phyloP scores from a whole-genome alignment of 1,139 yeast genomes.

The Yamadazyma friedrichii region DNA sequence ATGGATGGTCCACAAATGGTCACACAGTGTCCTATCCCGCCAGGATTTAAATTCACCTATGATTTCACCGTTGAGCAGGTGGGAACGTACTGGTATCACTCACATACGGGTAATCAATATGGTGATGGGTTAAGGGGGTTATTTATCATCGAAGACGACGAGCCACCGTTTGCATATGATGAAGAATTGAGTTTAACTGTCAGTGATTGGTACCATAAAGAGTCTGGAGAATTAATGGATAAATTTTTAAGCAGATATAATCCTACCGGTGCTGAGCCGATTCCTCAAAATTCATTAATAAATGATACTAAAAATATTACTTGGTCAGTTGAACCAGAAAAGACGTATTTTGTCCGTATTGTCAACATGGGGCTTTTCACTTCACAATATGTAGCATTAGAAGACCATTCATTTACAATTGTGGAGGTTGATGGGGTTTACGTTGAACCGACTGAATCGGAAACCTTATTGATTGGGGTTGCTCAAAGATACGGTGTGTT shows the following conservation, averaged over 20 bases:
- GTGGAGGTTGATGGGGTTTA: constrained; percentile 83
- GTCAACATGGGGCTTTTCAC: constrained; percentile 85
- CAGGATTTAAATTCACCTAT: constrained; percentile 65
- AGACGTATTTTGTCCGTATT: constrained; percentile 74
- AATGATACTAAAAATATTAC: constrained; percentile 75
- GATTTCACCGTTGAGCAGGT: constrained; percentile 85
- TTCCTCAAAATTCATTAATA: constrained; percentile 75
- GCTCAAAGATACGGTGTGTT: constrained; percentile 82
- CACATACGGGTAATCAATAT: constrained; percentile 82
- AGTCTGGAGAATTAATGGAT: constrained; percentile 50
- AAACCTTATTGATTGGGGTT: constrained; percentile 61
- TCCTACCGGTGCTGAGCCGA: constrained; percentile 97
- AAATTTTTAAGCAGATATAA: constrained; percentile 67
- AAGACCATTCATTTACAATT: constrained; percentile 77
- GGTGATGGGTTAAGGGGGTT: constrained; percentile 90
- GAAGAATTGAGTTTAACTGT: constrained; percentile 70
- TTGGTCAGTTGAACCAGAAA: constrained; percentile 72
- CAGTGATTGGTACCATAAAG: constrained; percentile 83
- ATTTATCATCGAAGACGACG: constrained; percentile 56
- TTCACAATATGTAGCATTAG: constrained; percentile 81
- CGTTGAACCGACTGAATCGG: constrained; percentile 63
- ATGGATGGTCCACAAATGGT: constrained; percentile 91
- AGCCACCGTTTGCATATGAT: constrained; percentile 56
- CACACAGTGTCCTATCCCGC: constrained; percentile 84
- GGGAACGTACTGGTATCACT: constrained; percentile 95